A percentile compares a stretch with the other conserved stretches of the same genome.
phyloP scores from a whole-genome alignment of 176 grass and related monocot genomes.

The Rhynchospora tenuis region DNA sequence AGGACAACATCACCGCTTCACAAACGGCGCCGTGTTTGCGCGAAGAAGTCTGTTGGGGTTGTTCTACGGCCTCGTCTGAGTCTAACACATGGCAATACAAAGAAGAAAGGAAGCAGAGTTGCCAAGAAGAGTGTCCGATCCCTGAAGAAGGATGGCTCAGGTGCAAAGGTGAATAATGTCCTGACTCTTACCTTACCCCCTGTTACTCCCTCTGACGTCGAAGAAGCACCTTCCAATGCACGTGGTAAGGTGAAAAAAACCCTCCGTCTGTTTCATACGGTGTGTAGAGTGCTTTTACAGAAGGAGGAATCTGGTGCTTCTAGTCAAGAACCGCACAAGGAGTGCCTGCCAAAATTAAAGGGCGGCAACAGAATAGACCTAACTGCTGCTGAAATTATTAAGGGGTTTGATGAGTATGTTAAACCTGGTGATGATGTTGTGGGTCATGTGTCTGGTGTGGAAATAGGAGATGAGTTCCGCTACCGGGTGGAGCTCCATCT shows the following conservation, averaged over 20 bases:
- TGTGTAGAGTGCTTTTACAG: background rate
- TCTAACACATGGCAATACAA: background rate
- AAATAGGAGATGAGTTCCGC: constrained; percentile 71
- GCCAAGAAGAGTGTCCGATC: background rate
- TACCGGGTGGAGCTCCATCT: constrained; percentile 56
- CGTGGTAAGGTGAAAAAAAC: background rate
- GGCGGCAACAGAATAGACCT: constrained; percentile 41
- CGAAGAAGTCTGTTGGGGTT: background rate
- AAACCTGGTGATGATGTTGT: constrained; percentile 25
- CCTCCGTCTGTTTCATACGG: background rate
- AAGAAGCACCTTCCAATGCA: background rate
- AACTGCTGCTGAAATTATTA: constrained; percentile 30
- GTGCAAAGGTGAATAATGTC: background rate
- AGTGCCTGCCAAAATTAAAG: background rate
- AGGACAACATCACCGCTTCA: background rate
- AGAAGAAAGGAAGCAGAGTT: background rate
- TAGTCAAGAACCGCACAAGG: background rate
- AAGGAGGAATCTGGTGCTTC: background rate
- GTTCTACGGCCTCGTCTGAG: background rate
- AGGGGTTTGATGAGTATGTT: constrained; percentile 25
- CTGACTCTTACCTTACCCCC: background rate
- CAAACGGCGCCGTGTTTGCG: background rate
- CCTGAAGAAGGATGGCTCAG: background rate
- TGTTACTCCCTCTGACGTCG: background rate
- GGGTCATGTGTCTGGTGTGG: constrained; percentile 47